Evolutionary conservation across 805 yeast species (phyloP), one percentile per base, ranked within the genome.

Genomic region (Starmerella davenportii): DNA sequence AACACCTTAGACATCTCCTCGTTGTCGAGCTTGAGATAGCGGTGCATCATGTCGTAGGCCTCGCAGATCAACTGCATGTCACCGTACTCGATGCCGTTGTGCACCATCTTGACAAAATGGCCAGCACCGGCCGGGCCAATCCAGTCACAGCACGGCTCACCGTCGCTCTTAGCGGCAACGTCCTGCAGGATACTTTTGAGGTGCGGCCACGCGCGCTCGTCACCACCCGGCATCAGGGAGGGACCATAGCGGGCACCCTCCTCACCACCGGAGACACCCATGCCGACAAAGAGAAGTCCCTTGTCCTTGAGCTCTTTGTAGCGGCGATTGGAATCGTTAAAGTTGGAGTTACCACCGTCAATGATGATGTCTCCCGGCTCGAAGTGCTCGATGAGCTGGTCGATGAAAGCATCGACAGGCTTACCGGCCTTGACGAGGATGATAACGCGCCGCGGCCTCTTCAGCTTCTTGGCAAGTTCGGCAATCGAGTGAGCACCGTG

Each of bases 131-230:
- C 94, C 53, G 87, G 93, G 57, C 98, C 98, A 54, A 87, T 95
- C 98, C 98, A 87, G 74, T 87, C 98, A 69, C 98, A 87, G 69
- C 98, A 87, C 60, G 98, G 95, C 69, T 90, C 95, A 55, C 94
- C 95, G 58, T 90, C 95, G 46, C 93, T 64, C 70, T 87, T 84
- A 60, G 98, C 96, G 40, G 95, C 68, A 55, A 90, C 79, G 40
- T 85, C 73, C 68, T 87, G 98, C 82, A 87, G 84, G 58, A 87
- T 90, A 47, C 74, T 76, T 76, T 87, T 87, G 60, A 87, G 79
- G 66, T 81, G 92, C 52, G 96, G 96, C 98, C 98, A 87, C 49
- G 98, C 98, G 56, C 80, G 94, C 53, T 68, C 72, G 59, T 82
- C 79, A 61, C 98, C 98, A 76, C 98, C 98, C 54, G 98, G 98